Conservation (phyloP, 257 asterid species). For the Fraxinus anomala region DNA sequence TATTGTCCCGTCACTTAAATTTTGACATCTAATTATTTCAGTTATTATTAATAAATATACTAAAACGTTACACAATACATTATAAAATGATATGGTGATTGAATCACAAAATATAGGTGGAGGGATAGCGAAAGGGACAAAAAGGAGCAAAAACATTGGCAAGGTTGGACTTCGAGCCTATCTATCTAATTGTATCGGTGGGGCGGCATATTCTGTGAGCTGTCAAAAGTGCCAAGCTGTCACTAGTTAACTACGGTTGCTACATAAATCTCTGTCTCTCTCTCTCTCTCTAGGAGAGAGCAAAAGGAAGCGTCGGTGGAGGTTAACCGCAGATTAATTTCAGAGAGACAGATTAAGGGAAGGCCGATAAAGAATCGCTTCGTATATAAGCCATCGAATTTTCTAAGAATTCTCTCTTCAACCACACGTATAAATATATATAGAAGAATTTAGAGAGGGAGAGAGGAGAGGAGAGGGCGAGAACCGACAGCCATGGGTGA, state of each 20-base stretch:
- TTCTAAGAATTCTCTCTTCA: conserved; percentile 16
- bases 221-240: conserved; percentile 17
- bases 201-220: not conserved
- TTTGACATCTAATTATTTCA: too few relatives aligned
- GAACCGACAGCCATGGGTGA: conserved; percentile 41
- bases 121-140: not conserved
- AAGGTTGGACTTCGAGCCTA: not conserved
- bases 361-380: conserved; percentile 39
- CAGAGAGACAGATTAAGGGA: conserved; percentile 17
- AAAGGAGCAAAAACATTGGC: not conserved
- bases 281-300: conserved; percentile 9
- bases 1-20: too few relatives aligned
- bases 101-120: too few relatives aligned
- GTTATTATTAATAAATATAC: too few relatives aligned
- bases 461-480: conserved; percentile 3
- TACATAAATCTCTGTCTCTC: conserved; percentile 4
- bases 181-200: not conserved
- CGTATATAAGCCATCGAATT: conserved; percentile 35
- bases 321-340: conserved; percentile 20
- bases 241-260: conserved; percentile 40
- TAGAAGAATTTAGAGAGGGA: conserved; percentile 10
- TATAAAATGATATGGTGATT: too few relatives aligned
- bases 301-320: conserved; percentile 40
- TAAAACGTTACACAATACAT: too few relatives aligned
- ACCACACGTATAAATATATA: not conserved